Evolutionary conservation across 495 filamentous ascomycete genomes (phyloP), one percentile per base, ranked within the genome.

Genomic region (Tetracladium setigerum): DNA sequence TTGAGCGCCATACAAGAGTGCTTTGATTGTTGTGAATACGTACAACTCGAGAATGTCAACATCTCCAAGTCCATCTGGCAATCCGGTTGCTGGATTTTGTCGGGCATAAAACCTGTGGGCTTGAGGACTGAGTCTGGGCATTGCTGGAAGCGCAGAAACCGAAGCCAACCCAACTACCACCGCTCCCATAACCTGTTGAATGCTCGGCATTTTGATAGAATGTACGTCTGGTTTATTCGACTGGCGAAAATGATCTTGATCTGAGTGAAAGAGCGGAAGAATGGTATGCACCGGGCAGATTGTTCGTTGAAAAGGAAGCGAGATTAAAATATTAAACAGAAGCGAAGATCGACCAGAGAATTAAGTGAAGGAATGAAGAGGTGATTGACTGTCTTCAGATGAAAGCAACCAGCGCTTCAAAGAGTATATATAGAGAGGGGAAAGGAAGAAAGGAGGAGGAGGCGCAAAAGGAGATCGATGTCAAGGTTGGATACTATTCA

Each of bases 11-110:
- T 22, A 27, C 15, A 7, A 13, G 3, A 4, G 18, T n/a, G 24
- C 41, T 36, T 5, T 12, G 16, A 7, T 14, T 18, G 18, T n/a
- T 17, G 11, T 15, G 45, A 41, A 32, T 22, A 42, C 78, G 62
- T 70, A 85, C 81, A 85, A 85, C 73, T 85, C 77, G 15, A 85
- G 72, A 49, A 85, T 84, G 57, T 84, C 80, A 38, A 82, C 57
- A 62, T 85, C 81, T 13, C 64, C 69, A 43, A 85, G 59, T 18
- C 71, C 77, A 17, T 51, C 57, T 12, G 55, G 55, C 43, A 65
- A 54, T 10, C 73, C 71, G 17, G 73, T 74, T 0, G 72, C 69
- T 5, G 69, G 71, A 49, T 74, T 68, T 58, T 79, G 74, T 41
- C 74, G 68, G 58, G 68, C 77, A 58, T 71, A 70, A 43, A 73